phyloP scores from a whole-genome alignment of 2,329 filamentous ascomycete genomes.

The Aspergillus sp. region DNA sequence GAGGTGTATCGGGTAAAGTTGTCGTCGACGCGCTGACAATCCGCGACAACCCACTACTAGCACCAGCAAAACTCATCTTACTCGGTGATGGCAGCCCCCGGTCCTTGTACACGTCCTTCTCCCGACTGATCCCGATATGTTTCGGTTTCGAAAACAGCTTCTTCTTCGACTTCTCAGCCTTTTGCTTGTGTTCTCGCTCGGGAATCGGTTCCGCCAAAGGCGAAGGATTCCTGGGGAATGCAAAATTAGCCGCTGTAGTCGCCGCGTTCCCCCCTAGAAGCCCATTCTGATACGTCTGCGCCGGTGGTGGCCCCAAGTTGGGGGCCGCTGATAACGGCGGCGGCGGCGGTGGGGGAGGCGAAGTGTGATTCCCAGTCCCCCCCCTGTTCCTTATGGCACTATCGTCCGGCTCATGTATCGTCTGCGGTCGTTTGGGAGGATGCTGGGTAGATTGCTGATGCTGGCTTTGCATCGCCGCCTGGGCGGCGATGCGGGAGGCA shows the following conservation, averaged over 20 bases:
- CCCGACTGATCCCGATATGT: slow-evolving; percentile 54
- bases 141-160: slow-evolving; percentile 62
- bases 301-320: slow-evolving; percentile 12
- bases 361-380: slow-evolving; percentile 26
- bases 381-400: slow-evolving; percentile 17
- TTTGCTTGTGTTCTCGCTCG: slow-evolving; percentile 42
- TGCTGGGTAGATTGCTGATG: slow-evolving; percentile 28
- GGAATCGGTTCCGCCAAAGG: slow-evolving; percentile 19
- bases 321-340: slow-evolving; percentile 17
- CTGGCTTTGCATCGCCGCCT: slow-evolving; percentile 55
- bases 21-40: slow-evolving; percentile 54
- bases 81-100: slow-evolving; percentile 52
- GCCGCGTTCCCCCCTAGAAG: slow-evolving; percentile 48
- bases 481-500: slow-evolving; percentile 57
- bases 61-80: slow-evolving; percentile 44
- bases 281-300: slow-evolving; percentile 43
- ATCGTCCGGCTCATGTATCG: slow-evolving; percentile 33
- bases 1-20: slow-evolving; percentile 48
- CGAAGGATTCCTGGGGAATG: slow-evolving; percentile 47
- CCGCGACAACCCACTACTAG: slow-evolving; percentile 45
- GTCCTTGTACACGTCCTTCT: slow-evolving; percentile 45
- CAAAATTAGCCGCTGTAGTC: slow-evolving; percentile 54
- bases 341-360: slow-evolving; percentile 21
- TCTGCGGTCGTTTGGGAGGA: slow-evolving; percentile 49
- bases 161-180: slow-evolving; percentile 57